Base-by-base conservation (phyloP, 352 stramenopile species). In the Plasmopara halstedii region DNA sequence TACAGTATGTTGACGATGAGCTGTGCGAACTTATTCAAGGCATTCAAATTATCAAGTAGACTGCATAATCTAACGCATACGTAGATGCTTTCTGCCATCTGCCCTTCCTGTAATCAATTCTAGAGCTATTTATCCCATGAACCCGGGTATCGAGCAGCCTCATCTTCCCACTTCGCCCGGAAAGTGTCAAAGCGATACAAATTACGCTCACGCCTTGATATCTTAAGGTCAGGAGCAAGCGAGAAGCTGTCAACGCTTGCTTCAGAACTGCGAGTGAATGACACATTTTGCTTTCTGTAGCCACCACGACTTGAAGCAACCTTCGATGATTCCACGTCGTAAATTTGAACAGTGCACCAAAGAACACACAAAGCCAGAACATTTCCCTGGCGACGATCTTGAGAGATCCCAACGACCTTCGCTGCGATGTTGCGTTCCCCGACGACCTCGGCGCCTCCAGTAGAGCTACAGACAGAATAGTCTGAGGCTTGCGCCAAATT, bases 131-230 rank as follows among this genome's bases (percentile, higher is more conserved):
- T 62, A 39, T 82, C 59, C 66, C 74, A 89, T 9, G 70, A 81
- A 33, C 57, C 70, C 38, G 66, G 53, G 33, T 79, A 62, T 7
- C 74, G 65, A 33, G 78, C 78, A 32, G 53, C 60, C 57, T 88
- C 78, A 39, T 90, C 78, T 50, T 82, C 58, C 78, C 73, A 90
- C 40, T 76, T 60, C 33, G 63, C 65, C 9, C 78, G 78, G 36
- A 90, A 89, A 11, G 75, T 73, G 48, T 93, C 81, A 50, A 82
- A 90, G 35, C 75, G 72, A 40, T 83, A 88, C 47, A 93, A 51
- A 15, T 66, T 64, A 17, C 50, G 62, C 56, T 89, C 81, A 11
- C 62, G 66, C 3, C 76, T 62, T 3, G 73, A 67, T 35, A 90
- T 81, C 58, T 90, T 90, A 41, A 76, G 54, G 40, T 87, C 75